Conservation (phyloP, 148 eudicot species). For the Rheum nobile region DNA sequence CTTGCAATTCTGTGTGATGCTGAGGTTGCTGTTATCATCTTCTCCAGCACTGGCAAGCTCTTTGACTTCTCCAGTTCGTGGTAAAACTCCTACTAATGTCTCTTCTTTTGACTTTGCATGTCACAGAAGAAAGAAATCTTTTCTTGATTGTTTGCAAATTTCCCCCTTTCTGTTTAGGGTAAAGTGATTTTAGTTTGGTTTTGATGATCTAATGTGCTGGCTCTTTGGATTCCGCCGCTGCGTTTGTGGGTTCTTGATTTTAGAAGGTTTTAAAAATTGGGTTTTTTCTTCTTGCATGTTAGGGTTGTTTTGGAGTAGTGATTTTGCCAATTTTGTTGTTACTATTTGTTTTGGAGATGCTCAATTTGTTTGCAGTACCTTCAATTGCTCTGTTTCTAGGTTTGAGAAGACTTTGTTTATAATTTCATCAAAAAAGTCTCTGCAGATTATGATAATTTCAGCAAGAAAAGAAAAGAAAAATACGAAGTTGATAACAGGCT, state of each 20-base stretch:
- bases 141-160: background rate
- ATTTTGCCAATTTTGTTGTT: background rate
- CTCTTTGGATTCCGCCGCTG: background rate
- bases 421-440: background rate
- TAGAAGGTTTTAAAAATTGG: too few relatives aligned
- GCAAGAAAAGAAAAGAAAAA: background rate
- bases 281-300: background rate
- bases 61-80: conserved; percentile 51
- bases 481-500: background rate
- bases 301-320: background rate
- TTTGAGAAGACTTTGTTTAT: background rate
- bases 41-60: conserved; percentile 55
- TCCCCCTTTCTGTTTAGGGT: background rate
- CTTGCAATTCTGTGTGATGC: conserved; percentile 62
- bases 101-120: conserved; percentile 11
- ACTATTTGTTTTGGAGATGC: background rate
- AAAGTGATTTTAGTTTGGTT: background rate
- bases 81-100: conserved; percentile 14
- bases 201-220: background rate
- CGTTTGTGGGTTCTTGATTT: background rate
- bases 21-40: conserved; percentile 57
- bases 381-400: conserved; percentile 1
- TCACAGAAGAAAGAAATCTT: background rate
- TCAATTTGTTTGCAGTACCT: background rate
- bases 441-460: too few relatives aligned